Base-by-base conservation (phyloP, 1,284 basidiomycete genomes). In the Tausonia pullulans region DNA sequence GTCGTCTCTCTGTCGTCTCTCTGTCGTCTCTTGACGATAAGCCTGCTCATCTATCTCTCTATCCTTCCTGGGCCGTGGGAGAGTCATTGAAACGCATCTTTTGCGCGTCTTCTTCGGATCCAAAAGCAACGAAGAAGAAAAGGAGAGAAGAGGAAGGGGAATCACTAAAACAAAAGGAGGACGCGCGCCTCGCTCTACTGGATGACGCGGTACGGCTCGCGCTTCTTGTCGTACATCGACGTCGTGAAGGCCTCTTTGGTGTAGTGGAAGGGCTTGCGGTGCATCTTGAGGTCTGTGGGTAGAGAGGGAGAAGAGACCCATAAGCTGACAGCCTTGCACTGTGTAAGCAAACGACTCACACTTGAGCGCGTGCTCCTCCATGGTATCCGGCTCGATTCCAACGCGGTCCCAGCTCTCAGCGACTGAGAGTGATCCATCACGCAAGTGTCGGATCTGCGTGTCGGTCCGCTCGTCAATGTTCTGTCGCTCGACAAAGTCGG, bases 301-400 rank as follows among this genome's bases (percentile, higher is more conserved):
- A 10, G 16, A n/a, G 45, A 13, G 41, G 40, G 13, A 60, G 43
- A 62, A 56, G 27, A 60, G 7, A 39, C 6, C 3, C n/a, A 60
- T 43, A 57, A 59, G 39, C 39, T 41, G 16, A 40, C n/a, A 41
- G 9, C 13, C n/a, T 45, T 27, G 40, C 16, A 8, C 52, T 48
- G 43, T 13, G 2, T 10, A 53, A 8, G 14, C 10, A 1, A 48
- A 14, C 16, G 41, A 6, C 51, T 9, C 14, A 43, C 11, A 96
- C 69, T 85, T 85, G 76, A 97, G 88, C 13, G 93, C 94, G 68
- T 89, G 85, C 68, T 88, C 84, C 79, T 98, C 95, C 67, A 98
- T 83, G 71, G 86, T 84, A 69, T 89, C 85, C 48, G 95, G 94
- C 58, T 70, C 39, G 72, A 70, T 56, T 69, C 67, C n/a, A 67